These are phyloP conservation scores for Myriangium duriaei DNA, from an alignment of 2,329 filamentous ascomycete genomes.

Conservation along the genomic window DNA sequence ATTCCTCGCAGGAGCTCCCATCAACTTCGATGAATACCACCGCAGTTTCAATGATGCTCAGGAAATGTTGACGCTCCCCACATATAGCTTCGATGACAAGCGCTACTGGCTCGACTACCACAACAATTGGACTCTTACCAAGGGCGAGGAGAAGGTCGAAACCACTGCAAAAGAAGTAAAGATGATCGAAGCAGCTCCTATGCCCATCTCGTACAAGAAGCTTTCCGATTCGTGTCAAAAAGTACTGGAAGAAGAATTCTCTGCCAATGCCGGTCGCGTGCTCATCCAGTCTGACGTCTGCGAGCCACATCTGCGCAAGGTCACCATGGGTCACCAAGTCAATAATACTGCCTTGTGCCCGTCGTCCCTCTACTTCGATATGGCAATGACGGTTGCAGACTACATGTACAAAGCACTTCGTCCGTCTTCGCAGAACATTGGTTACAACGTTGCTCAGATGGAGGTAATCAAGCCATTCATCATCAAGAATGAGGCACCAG, in stretches of 20 bases:
- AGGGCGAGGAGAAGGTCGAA: constrained; percentile 43
- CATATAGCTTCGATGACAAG: constrained; percentile 58
- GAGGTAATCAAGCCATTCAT: constrained; percentile 61
- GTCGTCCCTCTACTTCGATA: constrained; percentile 51
- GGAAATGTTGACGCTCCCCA: constrained; percentile 50
- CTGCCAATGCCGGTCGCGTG: constrained; percentile 45
- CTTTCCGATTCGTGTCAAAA: constrained; percentile 54
- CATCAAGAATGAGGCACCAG: constrained; percentile 35
- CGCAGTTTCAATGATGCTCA: constrained; percentile 46
- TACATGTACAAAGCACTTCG: constrained; percentile 54
- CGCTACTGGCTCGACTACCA: constrained; percentile 61
- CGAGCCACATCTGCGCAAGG: constrained; percentile 48
- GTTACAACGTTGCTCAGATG: constrained; percentile 53
- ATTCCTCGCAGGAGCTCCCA: constrained; percentile 47
- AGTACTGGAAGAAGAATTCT: constrained; percentile 49
- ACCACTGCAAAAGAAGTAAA: constrained; percentile 25
- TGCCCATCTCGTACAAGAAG: constrained; percentile 37
- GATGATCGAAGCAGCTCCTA: constrained; percentile 26
- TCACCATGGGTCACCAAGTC: constrained; percentile 54
- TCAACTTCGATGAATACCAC: constrained; percentile 63
- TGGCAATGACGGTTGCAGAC: constrained; percentile 52
- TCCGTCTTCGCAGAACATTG: constrained; percentile 43
- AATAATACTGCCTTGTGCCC: constrained; percentile 56
- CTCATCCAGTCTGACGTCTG: constrained; percentile 55
- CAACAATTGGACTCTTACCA: constrained; percentile 60